Evolutionary conservation across 352 stramenopile species (phyloP), one percentile per base, ranked within the genome.

Genomic region (Aphanomyces stellatus): DNA sequence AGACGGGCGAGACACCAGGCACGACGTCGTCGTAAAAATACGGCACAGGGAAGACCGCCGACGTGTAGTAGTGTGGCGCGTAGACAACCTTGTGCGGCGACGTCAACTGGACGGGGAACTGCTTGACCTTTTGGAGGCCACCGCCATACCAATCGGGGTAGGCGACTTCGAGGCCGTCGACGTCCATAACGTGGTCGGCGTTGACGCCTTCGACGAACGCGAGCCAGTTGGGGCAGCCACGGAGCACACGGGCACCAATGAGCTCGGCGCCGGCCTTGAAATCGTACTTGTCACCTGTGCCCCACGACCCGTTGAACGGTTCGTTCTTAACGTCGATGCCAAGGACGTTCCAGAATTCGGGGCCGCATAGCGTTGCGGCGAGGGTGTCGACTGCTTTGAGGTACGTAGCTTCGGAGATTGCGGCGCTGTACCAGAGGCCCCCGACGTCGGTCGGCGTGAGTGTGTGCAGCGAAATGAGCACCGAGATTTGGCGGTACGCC

Each of bases 91-190:
- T 92, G 75, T 90, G 86, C 4, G 74, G 65, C 33, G 86, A 76
- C 11, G 73, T 71, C 55, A 93, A 76, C 60, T 82, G 65, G 0
- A 82, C 79, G 15, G 79, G 72, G 22, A 41, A 66, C 11, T 76
- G 69, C 24, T 69, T 71, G 22, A 82, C 84, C 19, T 81, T 78
- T 63, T 93, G 82, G 0, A 93, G 69, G 4, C 84, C 82, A 60
- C 82, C 82, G 28, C 84, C 84, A 77, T 77, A 93, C 82, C 84
- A 93, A 48, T 93, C 82, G 65, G 87, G 89, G 70, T 93, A 93
- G 17, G 70, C 67, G 3, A 84, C 71, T 42, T 79, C 66, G 17
- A 68, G 53, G 8, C 77, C 78, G 22, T 76, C 74, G 19, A 91
- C 71, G 11, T 69, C 80, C 46, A 88, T 70, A 42, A 82, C 79